phyloP scores from a whole-genome alignment of 306 rosid genomes.

The Cucurbita moschata region DNA sequence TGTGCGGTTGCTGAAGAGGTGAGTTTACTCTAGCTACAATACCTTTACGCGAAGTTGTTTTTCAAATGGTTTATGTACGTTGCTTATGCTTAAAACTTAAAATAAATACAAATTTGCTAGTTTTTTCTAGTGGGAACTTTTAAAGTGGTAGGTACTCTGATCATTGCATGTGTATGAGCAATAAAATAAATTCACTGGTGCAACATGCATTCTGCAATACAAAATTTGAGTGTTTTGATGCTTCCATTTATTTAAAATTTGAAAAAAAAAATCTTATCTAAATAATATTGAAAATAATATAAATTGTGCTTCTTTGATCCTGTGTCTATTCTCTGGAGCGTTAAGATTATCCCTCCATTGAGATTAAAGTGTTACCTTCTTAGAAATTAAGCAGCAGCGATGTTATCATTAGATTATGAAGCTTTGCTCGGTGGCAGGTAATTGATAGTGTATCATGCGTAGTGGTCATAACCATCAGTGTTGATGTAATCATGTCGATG shows the following conservation, averaged over 20 bases:
- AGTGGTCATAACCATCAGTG: neutral
- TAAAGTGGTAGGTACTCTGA: neutral
- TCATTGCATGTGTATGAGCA: neutral
- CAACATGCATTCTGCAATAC: neutral
- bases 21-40: conserved; percentile 12
- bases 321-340: neutral
- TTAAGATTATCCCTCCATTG: neutral
- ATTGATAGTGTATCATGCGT: neutral
- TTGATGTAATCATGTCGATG: neutral
- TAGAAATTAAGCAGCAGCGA: neutral
- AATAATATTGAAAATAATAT: neutral
- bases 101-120: neutral
- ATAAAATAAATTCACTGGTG: neutral
- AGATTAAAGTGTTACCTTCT: neutral
- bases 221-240: neutral
- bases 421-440: neutral
- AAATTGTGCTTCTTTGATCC: neutral
- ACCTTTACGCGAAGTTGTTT: conserved; percentile 1
- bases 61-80: neutral
- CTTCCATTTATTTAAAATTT: neutral
- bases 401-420: neutral
- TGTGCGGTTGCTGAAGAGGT: conserved; percentile 66
- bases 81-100: neutral
- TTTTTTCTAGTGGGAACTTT: neutral
- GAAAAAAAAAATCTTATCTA: too few relatives aligned